Evolutionary conservation across 1,284 basidiomycete genomes (phyloP).

Genomic region (Caloboletus firmus): DNA sequence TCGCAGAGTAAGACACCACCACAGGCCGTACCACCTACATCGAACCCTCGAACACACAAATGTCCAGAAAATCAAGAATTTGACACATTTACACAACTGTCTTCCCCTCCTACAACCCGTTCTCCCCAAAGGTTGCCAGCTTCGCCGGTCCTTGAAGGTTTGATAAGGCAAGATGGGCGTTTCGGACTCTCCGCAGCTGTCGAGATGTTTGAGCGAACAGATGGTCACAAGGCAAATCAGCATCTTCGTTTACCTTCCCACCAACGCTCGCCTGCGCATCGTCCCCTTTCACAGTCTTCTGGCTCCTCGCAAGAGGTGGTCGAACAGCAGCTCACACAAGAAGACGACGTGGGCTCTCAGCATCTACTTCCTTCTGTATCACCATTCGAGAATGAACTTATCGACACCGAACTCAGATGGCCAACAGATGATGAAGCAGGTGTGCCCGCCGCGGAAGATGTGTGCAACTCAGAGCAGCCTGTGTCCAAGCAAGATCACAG

Average conservation of each 20-base stretch:
- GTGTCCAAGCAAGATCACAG: not conserved
- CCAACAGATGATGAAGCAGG: conserved; percentile 27
- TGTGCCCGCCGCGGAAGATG: not conserved
- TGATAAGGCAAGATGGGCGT: conserved; percentile 11
- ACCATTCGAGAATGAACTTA: conserved; percentile 7
- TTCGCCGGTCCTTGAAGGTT: conserved; percentile 38
- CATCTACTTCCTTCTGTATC: not conserved
- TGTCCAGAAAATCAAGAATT: conserved; percentile 4
- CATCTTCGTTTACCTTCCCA: not conserved
- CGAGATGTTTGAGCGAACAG: conserved; percentile 21
- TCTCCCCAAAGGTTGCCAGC: conserved; percentile 14
- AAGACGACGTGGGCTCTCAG: conserved; percentile 15
- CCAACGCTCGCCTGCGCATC: conserved; percentile 9
- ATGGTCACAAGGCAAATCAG: conserved; percentile 10
- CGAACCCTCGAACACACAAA: not conserved
- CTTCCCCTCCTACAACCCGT: conserved; percentile 34
- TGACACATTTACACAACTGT: conserved; percentile 20
- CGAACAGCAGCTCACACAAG: conserved; percentile 35
- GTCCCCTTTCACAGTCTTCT: conserved; percentile 22
- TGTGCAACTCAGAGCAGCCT: not conserved
- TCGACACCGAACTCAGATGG: conserved; percentile 30
- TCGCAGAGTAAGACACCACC: conserved; percentile 1
- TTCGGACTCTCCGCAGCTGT: conserved; percentile 16
- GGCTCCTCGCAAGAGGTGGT: conserved; percentile 33
- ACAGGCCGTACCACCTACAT: not conserved